These are phyloP conservation scores for Fusarium solani-melongenae DNA, from an alignment of 2,329 filamentous ascomycete species.

Conservation along the genomic window DNA sequence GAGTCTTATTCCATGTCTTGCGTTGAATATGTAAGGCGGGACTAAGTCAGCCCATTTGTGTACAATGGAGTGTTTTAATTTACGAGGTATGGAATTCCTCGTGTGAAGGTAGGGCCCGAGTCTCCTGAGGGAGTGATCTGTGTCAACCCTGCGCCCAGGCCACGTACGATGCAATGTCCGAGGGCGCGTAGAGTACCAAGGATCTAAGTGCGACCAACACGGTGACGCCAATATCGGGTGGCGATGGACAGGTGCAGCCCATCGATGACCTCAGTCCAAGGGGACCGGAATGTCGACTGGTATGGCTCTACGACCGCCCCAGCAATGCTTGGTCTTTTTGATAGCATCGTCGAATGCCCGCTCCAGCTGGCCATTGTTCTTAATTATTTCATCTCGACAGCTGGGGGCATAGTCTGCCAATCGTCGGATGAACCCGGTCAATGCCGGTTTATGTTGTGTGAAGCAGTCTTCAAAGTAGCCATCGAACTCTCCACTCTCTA, in stretches of 20 bases:
- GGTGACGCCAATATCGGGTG: slow-evolving; percentile 4
- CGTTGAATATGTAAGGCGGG: background rate
- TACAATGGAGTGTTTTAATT: background rate
- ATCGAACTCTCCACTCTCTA: slow-evolving; percentile 13
- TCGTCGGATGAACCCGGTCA: slow-evolving; percentile 5
- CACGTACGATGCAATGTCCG: background rate
- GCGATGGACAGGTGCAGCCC: background rate
- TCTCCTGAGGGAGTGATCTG: slow-evolving; percentile 13
- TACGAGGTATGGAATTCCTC: background rate
- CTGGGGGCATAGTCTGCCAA: slow-evolving; percentile 8
- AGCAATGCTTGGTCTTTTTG: background rate
- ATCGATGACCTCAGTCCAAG: slow-evolving; percentile 18
- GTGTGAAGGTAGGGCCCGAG: slow-evolving; percentile 14
- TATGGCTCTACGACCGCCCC: background rate
- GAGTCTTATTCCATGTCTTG: background rate
- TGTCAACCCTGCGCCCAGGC: slow-evolving; percentile 15
- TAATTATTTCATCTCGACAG: slow-evolving; percentile 14
- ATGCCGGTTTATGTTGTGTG: background rate
- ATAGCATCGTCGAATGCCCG: slow-evolving; percentile 4
- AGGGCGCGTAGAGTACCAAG: slow-evolving; percentile 1
- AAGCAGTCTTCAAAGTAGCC: slow-evolving; percentile 28
- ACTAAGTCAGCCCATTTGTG: background rate
- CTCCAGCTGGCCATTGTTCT: slow-evolving; percentile 20
- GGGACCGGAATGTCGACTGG: slow-evolving; percentile 20
- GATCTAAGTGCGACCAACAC: background rate